A percentile compares a stretch with the other conserved stretches of the same genome.
Evolutionary conservation across 805 yeast genomes (phyloP).

Genomic region (Yarrowia sp.): DNA sequence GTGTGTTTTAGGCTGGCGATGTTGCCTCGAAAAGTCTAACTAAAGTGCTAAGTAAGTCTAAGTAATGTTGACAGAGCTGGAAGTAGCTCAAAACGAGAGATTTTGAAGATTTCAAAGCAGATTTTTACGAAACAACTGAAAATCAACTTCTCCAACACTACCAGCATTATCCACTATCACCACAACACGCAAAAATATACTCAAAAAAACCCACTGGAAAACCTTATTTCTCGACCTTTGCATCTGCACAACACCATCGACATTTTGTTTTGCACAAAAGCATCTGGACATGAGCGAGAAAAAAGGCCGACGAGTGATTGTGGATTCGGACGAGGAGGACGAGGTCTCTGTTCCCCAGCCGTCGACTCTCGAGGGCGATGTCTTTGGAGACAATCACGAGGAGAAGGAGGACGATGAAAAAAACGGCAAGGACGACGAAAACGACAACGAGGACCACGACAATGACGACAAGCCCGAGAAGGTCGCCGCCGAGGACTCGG

Average conservation of each 20-base stretch:
- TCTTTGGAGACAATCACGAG: constrained; percentile 8
- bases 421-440: neutral
- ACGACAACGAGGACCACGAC: constrained; percentile 24
- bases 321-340: constrained; percentile 28
- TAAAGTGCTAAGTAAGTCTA: too few relatives aligned
- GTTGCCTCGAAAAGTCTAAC: too few relatives aligned
- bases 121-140: too few relatives aligned
- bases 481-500: neutral
- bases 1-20: too few relatives aligned
- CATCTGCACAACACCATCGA: neutral
- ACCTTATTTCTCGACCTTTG: neutral
- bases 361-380: neutral
- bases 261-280: neutral
- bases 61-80: too few relatives aligned
- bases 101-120: too few relatives aligned
- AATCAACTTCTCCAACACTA: too few relatives aligned
- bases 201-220: too few relatives aligned
- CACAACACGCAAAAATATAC: too few relatives aligned
- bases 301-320: constrained; percentile 28
- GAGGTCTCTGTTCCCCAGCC: neutral
- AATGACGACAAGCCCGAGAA: neutral
- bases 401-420: neutral
- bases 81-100: too few relatives aligned
- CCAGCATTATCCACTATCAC: too few relatives aligned
- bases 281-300: constrained; percentile 16